Conservation (phyloP, 768 basidiomycete species). For the Megacollybia marginata region DNA sequence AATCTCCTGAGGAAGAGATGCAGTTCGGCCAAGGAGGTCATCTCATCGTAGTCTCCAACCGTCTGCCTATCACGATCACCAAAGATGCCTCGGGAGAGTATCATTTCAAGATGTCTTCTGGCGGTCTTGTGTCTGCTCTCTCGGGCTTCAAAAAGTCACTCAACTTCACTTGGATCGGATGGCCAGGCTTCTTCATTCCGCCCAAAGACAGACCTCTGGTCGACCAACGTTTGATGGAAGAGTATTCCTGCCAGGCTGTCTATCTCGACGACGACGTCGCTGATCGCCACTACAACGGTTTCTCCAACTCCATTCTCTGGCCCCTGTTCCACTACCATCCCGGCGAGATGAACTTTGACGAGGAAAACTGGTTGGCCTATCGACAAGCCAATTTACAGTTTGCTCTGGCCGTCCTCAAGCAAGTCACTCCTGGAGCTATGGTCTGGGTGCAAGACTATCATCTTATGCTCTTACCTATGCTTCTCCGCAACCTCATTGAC, state of each 20-base stretch:
- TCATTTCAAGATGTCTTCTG: slow-evolving; percentile 99
- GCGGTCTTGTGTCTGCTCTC: slow-evolving; percentile 94
- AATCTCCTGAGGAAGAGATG: slow-evolving; percentile 30
- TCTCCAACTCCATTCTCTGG: slow-evolving; percentile 99
- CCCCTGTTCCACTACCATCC: slow-evolving; percentile 99
- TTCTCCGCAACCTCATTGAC: slow-evolving; percentile 84
- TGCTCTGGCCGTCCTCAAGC: slow-evolving; percentile 78
- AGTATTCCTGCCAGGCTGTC: slow-evolving; percentile 96
- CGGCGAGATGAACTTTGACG: slow-evolving; percentile 99
- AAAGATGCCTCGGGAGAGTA: slow-evolving; percentile 91
- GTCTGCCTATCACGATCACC: slow-evolving; percentile 91
- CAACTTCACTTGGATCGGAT: slow-evolving; percentile 97
- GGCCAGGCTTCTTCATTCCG: slow-evolving; percentile 93
- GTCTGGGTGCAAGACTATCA: slow-evolving; percentile 99
- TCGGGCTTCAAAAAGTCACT: slow-evolving; percentile 98
- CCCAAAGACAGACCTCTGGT: slow-evolving; percentile 85
- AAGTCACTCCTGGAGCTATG: slow-evolving; percentile 82
- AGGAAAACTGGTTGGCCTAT: slow-evolving; percentile 97
- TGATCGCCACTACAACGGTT: slow-evolving; percentile 97
- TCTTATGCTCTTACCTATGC: slow-evolving; percentile 95
- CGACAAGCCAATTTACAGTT: slow-evolving; percentile 94
- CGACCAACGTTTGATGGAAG: slow-evolving; percentile 87
- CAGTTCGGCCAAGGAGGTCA: slow-evolving; percentile 46
- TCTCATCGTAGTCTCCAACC: slow-evolving; percentile 93
- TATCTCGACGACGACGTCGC: slow-evolving; percentile 97